Evolutionary conservation across 2,329 filamentous ascomycete species (phyloP), one percentile per base, ranked within the genome.

Genomic region (Colletotrichum sp.): DNA sequence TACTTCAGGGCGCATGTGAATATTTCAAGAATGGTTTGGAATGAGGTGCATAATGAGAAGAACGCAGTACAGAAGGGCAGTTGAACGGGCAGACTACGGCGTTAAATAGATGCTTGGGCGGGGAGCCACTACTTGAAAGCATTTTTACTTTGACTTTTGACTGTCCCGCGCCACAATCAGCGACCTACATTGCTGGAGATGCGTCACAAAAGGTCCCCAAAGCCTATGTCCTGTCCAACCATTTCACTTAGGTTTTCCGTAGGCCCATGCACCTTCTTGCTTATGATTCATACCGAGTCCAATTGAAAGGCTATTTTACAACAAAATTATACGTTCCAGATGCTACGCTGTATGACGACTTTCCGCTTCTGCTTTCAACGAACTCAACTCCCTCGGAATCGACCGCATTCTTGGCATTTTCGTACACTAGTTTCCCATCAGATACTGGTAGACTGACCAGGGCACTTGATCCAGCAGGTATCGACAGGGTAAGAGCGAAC

Each of bases 251-350:
- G 44, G 6, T 21, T 12, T 49, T 49, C 39, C 6, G 1, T 1
- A 21, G 44, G n/a, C 2, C 3, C n/a, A 12, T 49, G 44, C 10
- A n/a, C 10, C 44, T 49, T 44, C 8, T 44, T 12, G 3, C 18
- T 12, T 1, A 10, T 44, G 8, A 12, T 2, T n/a, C 4, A 10
- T 1, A 2, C 0, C 9, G 5, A 18, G 18, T n/a, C 39, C 44
- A 13, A 21, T 13, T 21, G 4, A 21, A 21, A 49, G 10, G 0
- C 44, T 21, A 49, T 5, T 49, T 21, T 49, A 49, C 10, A 0
- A n/a, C 10, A 49, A 7, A 49, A 8, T 49, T 49, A 2, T 49
- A 21, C 10, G 9, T 49, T 49, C 44, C 44, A 49, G n/a, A 49
- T 49, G 44, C 3, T 2, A 49, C 44, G 0, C 4, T 49, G 44